Evolutionary conservation across 148 eudicot genomes (phyloP).

Genomic region (Tetragonia tetragonoides): DNA sequence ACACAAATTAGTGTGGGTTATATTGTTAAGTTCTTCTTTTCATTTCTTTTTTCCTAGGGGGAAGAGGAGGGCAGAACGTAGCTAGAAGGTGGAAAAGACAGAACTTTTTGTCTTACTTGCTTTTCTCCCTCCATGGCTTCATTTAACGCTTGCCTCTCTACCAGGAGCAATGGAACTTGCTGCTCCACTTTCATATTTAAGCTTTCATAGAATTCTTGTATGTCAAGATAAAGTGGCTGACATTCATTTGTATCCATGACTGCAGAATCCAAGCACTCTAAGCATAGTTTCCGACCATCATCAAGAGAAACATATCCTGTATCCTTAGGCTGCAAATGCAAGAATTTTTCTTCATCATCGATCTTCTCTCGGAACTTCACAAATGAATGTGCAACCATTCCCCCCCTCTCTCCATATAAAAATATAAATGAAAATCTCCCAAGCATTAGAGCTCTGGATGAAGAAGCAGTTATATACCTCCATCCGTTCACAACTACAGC

Average conservation of each 20-base stretch:
- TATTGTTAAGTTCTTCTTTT: too few relatives aligned
- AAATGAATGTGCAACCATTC: neutral
- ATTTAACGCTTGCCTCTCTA: constrained; percentile 94
- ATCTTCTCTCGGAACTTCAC: neutral
- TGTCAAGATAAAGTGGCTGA: constrained; percentile 91
- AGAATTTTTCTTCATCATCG: neutral
- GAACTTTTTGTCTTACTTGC: constrained; percentile 35
- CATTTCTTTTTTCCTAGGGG: too few relatives aligned
- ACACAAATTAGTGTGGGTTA: too few relatives aligned
- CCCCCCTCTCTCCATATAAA: too few relatives aligned
- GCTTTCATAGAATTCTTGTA: constrained; percentile 93
- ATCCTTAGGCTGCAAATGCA: constrained; percentile 61
- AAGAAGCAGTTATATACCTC: constrained; percentile 43
- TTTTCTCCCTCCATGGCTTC: constrained; percentile 99
- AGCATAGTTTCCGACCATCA: constrained; percentile 91
- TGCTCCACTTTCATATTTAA: constrained; percentile 89
- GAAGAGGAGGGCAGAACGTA: too few relatives aligned
- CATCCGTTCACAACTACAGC: constrained; percentile 99
- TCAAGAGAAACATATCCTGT: constrained; percentile 65
- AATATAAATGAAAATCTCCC: too few relatives aligned
- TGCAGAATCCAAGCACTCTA: constrained; percentile 89
- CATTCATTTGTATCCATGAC: constrained; percentile 97
- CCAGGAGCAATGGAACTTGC: constrained; percentile 84
- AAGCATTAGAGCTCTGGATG: neutral
- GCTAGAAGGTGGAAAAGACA: too few relatives aligned